Base-by-base conservation (phyloP, 2,329 filamentous ascomycete species). In the Botrytis fabae region DNA sequence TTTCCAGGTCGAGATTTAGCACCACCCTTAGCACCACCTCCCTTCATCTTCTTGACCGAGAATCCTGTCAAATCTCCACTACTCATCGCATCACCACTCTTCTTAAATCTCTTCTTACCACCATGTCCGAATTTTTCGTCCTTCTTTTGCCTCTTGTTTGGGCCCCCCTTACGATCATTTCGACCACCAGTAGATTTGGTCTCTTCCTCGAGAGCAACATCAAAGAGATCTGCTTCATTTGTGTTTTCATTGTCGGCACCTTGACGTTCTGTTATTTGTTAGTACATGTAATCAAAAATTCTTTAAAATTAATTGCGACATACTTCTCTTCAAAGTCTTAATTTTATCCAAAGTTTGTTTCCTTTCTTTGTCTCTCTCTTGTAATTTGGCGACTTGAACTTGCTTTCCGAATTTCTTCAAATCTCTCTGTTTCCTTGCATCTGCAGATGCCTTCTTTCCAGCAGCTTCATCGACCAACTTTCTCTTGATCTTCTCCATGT, bases 371-470 rank as follows among this genome's bases (percentile, higher is more conserved):
- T 93, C 90, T 66, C 96, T 88, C 88, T 99, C 95, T 84, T 98
- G 95, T 82, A 97, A 85, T 86, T 97, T 98, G 74, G 95, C 95
- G 74, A 97, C 90, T 86, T 99, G 96, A 70, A 98, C 96, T 83
- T 97, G 93, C 86, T 99, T 99, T 82, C 96, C 96, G 82, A 98
- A 99, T 85, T 98, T 99, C 90, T 98, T 98, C 80, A 98, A 86
- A 82, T 99, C 96, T 76, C 96, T 88, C 85, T 95, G 91, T 84
- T 94, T 94, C 81, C 94, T 90, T 10, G 96, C 96, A 83, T 99
- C 96, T 38, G 93, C 91, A 42, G 94, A 89, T 0, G 96, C 95
- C 86, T 97, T 97, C 87, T 97, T 97, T 75, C 90, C 87, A 18
- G 95, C 93, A 0, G 95, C 96, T 80, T 97, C 94, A 80, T 98